Evolutionary conservation across 2,329 filamentous ascomycete genomes (phyloP).

Genomic region (Calonectria honghensis): DNA sequence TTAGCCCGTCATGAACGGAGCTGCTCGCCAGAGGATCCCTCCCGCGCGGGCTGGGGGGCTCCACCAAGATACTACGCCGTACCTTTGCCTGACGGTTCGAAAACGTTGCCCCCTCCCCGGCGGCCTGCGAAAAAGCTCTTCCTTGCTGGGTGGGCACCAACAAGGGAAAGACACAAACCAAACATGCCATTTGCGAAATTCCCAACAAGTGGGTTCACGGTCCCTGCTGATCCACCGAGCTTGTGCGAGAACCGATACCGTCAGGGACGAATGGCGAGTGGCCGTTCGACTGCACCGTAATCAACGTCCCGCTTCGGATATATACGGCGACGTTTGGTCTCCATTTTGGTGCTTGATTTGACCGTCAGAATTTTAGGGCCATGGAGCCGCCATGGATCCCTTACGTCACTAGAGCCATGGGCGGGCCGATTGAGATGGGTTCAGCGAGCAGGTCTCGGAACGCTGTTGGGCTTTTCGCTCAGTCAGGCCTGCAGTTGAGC

Average conservation of each 20-base stretch:
- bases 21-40: background rate
- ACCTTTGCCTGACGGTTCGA: slow-evolving; percentile 39
- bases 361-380: slow-evolving; percentile 36
- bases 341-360: slow-evolving; percentile 24
- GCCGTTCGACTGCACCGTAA: slow-evolving; percentile 35
- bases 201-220: slow-evolving; percentile 12
- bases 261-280: slow-evolving; percentile 33
- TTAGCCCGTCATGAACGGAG: slow-evolving; percentile 42
- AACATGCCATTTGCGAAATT: slow-evolving; percentile 30
- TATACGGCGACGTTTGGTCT: slow-evolving; percentile 39
- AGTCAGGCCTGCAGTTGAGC: slow-evolving; percentile 4
- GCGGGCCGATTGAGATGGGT: slow-evolving; percentile 45
- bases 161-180: background rate
- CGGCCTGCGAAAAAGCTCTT: slow-evolving; percentile 9
- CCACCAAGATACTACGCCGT: slow-evolving; percentile 21
- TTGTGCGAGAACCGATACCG: slow-evolving; percentile 26
- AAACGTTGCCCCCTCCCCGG: slow-evolving; percentile 35
- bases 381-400: slow-evolving; percentile 19
- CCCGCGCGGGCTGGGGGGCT: background rate
- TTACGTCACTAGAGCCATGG: slow-evolving; percentile 48
- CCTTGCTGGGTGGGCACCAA: slow-evolving; percentile 27
- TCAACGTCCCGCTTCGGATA: slow-evolving; percentile 41
- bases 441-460: slow-evolving; percentile 24
- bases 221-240: slow-evolving; percentile 33
- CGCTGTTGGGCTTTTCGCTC: background rate